These are phyloP conservation scores for Trichocomaceae sp. DNA, from an alignment of 2,329 filamentous ascomycete genomes.

Conservation along the genomic window DNA sequence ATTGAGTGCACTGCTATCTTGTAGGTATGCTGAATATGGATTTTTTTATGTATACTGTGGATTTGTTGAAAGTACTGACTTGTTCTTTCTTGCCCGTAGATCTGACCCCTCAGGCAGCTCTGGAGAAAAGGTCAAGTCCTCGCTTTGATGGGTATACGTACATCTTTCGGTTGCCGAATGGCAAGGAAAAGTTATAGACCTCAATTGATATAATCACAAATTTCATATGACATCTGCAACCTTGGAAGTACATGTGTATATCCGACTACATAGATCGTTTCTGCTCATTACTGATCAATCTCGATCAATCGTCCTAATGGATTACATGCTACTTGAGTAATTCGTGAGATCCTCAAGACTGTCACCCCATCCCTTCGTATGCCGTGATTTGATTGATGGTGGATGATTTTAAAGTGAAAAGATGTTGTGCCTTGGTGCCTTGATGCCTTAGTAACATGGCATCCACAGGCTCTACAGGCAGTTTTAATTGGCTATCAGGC, in stretches of 20 bases:
- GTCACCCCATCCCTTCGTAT: no score
- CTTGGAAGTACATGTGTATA: background rate
- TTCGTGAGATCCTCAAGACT: no score
- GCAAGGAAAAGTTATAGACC: conserved; percentile 2
- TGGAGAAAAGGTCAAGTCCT: background rate
- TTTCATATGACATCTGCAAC: background rate
- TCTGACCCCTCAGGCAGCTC: background rate
- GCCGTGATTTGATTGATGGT: no score
- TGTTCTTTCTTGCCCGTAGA: background rate
- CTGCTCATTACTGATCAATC: conserved; percentile 11
- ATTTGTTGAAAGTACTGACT: background rate
- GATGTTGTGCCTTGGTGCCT: background rate
- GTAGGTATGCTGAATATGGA: conserved; percentile 26
- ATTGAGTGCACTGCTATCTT: conserved; percentile 80
- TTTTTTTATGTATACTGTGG: background rate
- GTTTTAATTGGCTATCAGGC: background rate
- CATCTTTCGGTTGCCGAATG: background rate
- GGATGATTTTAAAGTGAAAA: no score
- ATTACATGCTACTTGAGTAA: conserved; percentile 20
- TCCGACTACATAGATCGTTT: background rate
- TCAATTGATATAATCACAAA: background rate
- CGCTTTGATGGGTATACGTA: background rate
- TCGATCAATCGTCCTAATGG: conserved; percentile 22
- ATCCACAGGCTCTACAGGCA: background rate
- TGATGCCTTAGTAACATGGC: background rate